Conservation (phyloP, 169 alveolate genomes). For the Plasmodium malariae region DNA sequence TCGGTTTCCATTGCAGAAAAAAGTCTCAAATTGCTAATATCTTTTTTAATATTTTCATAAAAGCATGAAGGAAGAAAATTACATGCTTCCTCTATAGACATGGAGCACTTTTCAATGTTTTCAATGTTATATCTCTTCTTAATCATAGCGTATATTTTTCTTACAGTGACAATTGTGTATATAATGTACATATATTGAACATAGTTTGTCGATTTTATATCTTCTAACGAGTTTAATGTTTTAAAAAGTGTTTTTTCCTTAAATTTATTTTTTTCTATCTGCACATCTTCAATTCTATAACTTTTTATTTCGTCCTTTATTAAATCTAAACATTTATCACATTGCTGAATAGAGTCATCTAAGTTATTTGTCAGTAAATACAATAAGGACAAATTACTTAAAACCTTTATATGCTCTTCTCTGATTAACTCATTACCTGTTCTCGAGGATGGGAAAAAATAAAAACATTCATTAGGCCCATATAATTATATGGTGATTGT, state of each 20-base stretch:
- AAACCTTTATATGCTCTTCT: constrained; percentile 57
- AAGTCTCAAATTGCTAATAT: not conserved
- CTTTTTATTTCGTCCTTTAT: constrained; percentile 60
- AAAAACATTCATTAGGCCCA: too few relatives aligned
- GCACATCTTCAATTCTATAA: constrained; percentile 14
- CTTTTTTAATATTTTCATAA: constrained; percentile 32
- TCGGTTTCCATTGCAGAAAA: not conserved
- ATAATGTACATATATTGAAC: constrained; percentile 51
- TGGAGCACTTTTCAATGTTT: constrained; percentile 10
- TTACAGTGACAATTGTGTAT: constrained; percentile 41
- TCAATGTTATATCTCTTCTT: constrained; percentile 8
- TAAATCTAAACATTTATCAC: constrained; percentile 44
- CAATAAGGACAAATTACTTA: constrained; percentile 29
- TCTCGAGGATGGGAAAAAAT: too few relatives aligned
- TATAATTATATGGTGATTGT: too few relatives aligned
- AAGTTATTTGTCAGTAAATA: constrained; percentile 34
- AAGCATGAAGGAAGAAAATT: constrained; percentile 28
- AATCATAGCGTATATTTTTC: constrained; percentile 48
- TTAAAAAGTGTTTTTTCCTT: not conserved
- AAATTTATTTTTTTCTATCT: not conserved
- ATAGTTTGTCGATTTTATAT: constrained; percentile 49
- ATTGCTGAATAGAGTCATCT: constrained; percentile 25
- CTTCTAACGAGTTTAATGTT: constrained; percentile 34
- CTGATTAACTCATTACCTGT: constrained; percentile 30
- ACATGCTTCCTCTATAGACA: constrained; percentile 12